phyloP scores from a whole-genome alignment of 164 flowering plant species.

The Stephania yunnanensis region DNA sequence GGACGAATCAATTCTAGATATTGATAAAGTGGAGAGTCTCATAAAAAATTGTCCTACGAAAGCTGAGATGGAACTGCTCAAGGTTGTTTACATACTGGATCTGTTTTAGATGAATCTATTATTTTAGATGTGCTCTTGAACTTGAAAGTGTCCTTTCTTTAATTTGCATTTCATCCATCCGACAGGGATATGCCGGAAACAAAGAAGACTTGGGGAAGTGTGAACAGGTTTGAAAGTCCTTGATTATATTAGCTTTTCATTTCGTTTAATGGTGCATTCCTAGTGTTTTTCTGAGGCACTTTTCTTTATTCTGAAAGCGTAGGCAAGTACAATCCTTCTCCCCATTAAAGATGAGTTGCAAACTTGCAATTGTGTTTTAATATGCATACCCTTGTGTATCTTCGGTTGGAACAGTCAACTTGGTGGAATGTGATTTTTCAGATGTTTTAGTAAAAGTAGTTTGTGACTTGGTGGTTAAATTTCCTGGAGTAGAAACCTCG shows the following conservation, averaged over 20 bases:
- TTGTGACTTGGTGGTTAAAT: too few species aligned
- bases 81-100: constrained; percentile 38
- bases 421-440: too few species aligned
- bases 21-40: constrained; percentile 94
- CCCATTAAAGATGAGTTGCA: too few species aligned
- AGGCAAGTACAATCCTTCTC: too few species aligned
- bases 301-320: not conserved
- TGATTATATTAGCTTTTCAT: not conserved
- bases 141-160: constrained; percentile 2
- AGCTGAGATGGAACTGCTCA: constrained; percentile 96
- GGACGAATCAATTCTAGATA: constrained; percentile 89
- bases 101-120: not conserved
- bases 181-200: constrained; percentile 67
- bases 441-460: too few species aligned
- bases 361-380: too few species aligned
- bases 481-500: too few species aligned
- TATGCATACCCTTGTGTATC: too few species aligned
- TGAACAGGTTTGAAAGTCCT: constrained; percentile 61
- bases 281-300: not conserved
- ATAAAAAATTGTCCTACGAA: constrained; percentile 94
- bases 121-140: not conserved
- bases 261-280: not conserved
- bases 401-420: too few species aligned
- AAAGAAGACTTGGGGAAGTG: constrained; percentile 82
- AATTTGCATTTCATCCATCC: constrained; percentile 9